phyloP scores from a whole-genome alignment of 139 green algal genomes.

The Coelastrella sp. region DNA sequence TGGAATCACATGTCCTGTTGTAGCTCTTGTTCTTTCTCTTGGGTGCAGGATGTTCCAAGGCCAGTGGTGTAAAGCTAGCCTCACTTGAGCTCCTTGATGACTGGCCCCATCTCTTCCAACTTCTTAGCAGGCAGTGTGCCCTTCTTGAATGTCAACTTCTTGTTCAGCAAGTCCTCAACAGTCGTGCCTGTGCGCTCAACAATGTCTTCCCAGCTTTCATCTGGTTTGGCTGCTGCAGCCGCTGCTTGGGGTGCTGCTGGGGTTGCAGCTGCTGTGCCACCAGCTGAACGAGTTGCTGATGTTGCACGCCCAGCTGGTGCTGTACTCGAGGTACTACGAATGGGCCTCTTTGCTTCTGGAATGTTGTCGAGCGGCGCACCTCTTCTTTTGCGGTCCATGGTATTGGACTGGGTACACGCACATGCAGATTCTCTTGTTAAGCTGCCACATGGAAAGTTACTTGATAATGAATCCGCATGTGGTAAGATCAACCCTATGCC shows the following conservation, averaged over 20 bases:
- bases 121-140: constrained; percentile 66
- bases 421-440: no score
- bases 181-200: constrained; percentile 51
- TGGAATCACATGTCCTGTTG: no score
- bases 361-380: constrained; percentile 40
- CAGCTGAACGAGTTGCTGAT: background rate
- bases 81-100: constrained; percentile 73
- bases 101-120: constrained; percentile 66
- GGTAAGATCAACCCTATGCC: no score
- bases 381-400: constrained; percentile 49
- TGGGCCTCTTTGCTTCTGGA: constrained; percentile 53
- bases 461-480: no score
- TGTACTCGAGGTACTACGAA: constrained; percentile 26
- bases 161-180: constrained; percentile 55
- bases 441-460: no score
- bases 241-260: background rate
- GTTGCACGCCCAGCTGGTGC: background rate
- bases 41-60: no score
- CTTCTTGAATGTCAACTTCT: constrained; percentile 56
- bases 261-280: background rate
- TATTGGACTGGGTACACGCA: background rate
- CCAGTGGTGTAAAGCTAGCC: background rate
- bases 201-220: constrained; percentile 69
- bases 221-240: constrained; percentile 45
- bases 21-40: no score